Base-by-base conservation (phyloP, 2,329 filamentous ascomycete genomes). In the Cordyceps tenuipes region DNA sequence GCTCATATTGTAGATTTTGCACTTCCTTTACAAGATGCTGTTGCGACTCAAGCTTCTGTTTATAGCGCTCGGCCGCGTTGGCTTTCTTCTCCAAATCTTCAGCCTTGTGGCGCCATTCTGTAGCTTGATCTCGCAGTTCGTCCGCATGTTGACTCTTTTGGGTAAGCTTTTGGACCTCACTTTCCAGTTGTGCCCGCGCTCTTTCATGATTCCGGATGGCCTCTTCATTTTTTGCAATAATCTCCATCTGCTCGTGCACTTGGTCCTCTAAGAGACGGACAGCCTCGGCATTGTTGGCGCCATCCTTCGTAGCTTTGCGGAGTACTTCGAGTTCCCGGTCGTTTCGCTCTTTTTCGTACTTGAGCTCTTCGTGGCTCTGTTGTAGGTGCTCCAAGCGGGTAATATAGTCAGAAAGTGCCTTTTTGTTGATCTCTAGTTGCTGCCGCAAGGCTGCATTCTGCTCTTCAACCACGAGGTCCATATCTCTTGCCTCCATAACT, bases 211-310 rank as follows among this genome's bases (percentile, higher is more conserved):
- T 69, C 12, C 73, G 70, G 53, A 75, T 75, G n/a, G 63, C 65
- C 69, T 92, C 89, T 65, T 90, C 82, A 26, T 78, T 81, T 39
- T 69, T 68, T 44, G 85, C 84, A 67, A 92, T 91, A 54, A 90
- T 77, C 61, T 87, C 80, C 69, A 90, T 86, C 66, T 88, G 85
- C 66, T 90, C 84, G 46, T 82, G 81, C 26, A 87, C 75, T 64
- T 81, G 80, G 48, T 75, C 73, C 65, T 86, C 77, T 65, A 88
- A 74, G 62, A 78, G 72, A 72, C 76, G 76, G 63, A 84, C 79
- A 54, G 79, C 74, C 59, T 79, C 76, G 23, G 75, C 79, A 68
- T 75, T 82, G 70, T 75, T 76, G 71, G 76, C 73, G 68, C 83
- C 74, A 75, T 82, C 73, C 71, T 77, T 65, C 69, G 77, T 74